Base-by-base conservation (phyloP, 305 asterid species). In the Petunia hybrid region DNA sequence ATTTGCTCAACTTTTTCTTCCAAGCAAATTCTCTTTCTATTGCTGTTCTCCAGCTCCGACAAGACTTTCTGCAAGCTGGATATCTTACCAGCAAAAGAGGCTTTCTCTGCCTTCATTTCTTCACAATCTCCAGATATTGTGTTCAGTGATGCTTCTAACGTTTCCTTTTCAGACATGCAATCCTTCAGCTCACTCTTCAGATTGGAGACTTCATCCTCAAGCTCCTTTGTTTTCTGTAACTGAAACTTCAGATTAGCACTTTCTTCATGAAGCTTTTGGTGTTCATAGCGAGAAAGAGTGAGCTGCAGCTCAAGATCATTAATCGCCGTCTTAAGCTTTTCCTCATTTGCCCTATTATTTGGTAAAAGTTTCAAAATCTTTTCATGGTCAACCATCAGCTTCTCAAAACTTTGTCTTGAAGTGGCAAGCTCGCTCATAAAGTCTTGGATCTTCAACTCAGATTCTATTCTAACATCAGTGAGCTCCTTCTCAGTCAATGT, bases 281-380 rank as follows among this genome's bases (percentile, higher is more conserved):
- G 85, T 80, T 94, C 94, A 62, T 90, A 92, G 57, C 92, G 89
- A 5, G 92, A 88, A 78, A 94, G 85, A 31, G 97, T 93, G 59
- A 88, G 94, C 89, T 93, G 93, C 86, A 91, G 75, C 79, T 94
- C 98, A 80, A 92, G 92, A 57, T 91, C 95, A 81, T 87, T 92
- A 65, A 89, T 48, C 4, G 83, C 84, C 4, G 91, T 86, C 90
- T 87, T 94, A 71, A 92, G 87, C 78, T 89, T 91, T 61, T 92
- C 97, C 83, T 94, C 98, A 16, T 79, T 78, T 80, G 75, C 89
- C 87, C 89, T 91, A 76, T 89, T 88, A 86, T 76, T 87, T 39
- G 87, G 89, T 84, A 91, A 22, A 82, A 40, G 77, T 64, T 87
- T 92, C 82, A 81, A 84, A 75, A 66, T 65, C 70, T 85, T 89